Evolutionary conservation across 2,329 filamentous ascomycete species (phyloP), one percentile per base, ranked within the genome.

Genomic region (Venturia carpophila): DNA sequence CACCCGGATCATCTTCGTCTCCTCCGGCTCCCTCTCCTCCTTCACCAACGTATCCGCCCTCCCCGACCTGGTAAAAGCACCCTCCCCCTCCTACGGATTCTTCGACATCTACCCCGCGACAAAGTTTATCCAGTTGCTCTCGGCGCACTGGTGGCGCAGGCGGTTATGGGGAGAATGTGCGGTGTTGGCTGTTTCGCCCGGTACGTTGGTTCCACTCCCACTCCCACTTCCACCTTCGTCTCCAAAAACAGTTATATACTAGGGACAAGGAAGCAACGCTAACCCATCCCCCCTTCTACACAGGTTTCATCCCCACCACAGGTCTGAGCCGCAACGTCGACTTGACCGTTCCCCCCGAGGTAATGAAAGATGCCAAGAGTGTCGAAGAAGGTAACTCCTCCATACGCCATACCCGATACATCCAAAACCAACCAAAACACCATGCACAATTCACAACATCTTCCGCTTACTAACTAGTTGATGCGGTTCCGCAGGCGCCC

Each of bases 91-190:
- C 61, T 24, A 30, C 11, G 43, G 49, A 3, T 52, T 56, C 47
- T 52, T 55, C 30, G 24, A 83, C 81, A 71, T 78, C 10, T 84
- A 84, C 67, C 27, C 68, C 10, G 73, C 76, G 49, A 78, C 77
- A 67, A 84, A 84, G 68, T 83, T 84, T 65, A 73, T 77, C 0
- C 80, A 81, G 67, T 75, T 84, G 0, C 77, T 84, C 0, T 75
- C 75, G 7, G 80, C 82, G 0, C 81, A 84, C 60, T 84, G 81
- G 81, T 84, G 82, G 82, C 80, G 80, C 1, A 80, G 82, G 3
- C 74, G 82, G 68, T 76, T 84, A n/a, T 65, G 68, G 0, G 78
- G 73, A 30, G 71, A 74, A 34, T 80, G 77, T 69, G 69, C 72
- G 5, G 78, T 84, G 24, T 76, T 84, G 5, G 82, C 82, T 13